Conservation (phyloP, 192 early-diverging fungal species). For the Kappamyces sp. region DNA sequence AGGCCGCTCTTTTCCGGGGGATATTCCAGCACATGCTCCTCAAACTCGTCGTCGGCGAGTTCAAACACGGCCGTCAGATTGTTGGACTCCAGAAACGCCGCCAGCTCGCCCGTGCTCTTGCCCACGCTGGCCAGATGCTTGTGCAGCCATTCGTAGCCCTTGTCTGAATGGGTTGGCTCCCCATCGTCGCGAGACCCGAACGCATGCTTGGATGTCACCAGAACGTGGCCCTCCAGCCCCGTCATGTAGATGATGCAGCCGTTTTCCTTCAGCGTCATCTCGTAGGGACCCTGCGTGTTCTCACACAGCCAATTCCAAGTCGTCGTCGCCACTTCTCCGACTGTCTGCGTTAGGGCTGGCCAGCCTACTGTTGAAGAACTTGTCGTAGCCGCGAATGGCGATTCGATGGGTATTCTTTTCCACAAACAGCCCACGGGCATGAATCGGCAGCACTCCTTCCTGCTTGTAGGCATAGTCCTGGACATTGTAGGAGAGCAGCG, state of each 20-base stretch:
- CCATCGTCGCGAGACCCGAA: conserved; percentile 23
- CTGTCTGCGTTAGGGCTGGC: conserved; percentile 7
- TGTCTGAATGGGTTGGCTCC: conserved; percentile 54
- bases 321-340: conserved; percentile 26
- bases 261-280: conserved; percentile 93
- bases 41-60: conserved; percentile 92
- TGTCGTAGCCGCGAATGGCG: conserved; percentile 88
- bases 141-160: conserved; percentile 67
- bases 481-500: neutral
- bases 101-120: conserved; percentile 61
- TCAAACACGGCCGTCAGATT: conserved; percentile 82
- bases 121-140: conserved; percentile 53
- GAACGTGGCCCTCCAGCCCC: conserved; percentile 52
- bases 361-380: conserved; percentile 80
- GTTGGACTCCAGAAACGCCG: conserved; percentile 60
- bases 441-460: conserved; percentile 55
- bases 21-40: conserved; percentile 91
- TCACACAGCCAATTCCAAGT: conserved; percentile 47
- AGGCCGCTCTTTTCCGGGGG: conserved; percentile 68
- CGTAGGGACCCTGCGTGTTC: conserved; percentile 76
- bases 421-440: conserved; percentile 76
- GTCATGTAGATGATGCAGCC: conserved; percentile 90
- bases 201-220: conserved; percentile 89
- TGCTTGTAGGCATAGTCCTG: conserved; percentile 25
- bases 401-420: conserved; percentile 42